Conservation (phyloP, 2,329 filamentous ascomycete genomes). For the Pochonia chlamydosporia region DNA sequence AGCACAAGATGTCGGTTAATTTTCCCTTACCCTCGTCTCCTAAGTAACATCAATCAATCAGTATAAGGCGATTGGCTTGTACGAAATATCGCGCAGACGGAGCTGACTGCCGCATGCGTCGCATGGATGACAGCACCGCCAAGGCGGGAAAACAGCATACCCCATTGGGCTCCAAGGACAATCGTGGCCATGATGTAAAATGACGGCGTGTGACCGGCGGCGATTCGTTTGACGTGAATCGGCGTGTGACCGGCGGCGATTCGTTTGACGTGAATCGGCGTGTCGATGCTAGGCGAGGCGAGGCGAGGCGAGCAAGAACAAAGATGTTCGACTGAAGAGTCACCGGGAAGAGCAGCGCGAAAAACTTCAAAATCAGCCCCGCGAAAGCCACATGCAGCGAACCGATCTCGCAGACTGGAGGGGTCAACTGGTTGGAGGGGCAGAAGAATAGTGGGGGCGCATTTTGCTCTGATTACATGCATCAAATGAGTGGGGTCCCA, state of each 20-base stretch:
- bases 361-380: conserved; percentile 2
- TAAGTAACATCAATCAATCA: not conserved
- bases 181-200: not conserved
- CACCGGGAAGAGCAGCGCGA: not conserved
- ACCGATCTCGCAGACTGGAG: too few relatives aligned
- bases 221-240: not conserved
- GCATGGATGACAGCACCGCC: not conserved
- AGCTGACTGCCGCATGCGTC: not conserved
- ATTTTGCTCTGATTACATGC: too few relatives aligned
- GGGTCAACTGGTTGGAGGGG: too few relatives aligned
- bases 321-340: not conserved
- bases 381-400: too few relatives aligned
- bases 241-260: not conserved
- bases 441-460: too few relatives aligned
- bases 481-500: too few relatives aligned
- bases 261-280: not conserved
- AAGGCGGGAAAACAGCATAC: not conserved
- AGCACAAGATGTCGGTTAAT: not conserved
- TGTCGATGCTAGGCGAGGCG: not conserved
- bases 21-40: not conserved
- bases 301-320: not conserved
- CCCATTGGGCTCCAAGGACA: conserved; percentile 1
- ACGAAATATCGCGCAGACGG: not conserved
- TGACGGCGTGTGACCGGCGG: not conserved
- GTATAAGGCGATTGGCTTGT: not conserved